These are phyloP conservation scores for Diversispora epigaea DNA, from an alignment of 192 early-diverging fungal genomes.

Conservation along the genomic window DNA sequence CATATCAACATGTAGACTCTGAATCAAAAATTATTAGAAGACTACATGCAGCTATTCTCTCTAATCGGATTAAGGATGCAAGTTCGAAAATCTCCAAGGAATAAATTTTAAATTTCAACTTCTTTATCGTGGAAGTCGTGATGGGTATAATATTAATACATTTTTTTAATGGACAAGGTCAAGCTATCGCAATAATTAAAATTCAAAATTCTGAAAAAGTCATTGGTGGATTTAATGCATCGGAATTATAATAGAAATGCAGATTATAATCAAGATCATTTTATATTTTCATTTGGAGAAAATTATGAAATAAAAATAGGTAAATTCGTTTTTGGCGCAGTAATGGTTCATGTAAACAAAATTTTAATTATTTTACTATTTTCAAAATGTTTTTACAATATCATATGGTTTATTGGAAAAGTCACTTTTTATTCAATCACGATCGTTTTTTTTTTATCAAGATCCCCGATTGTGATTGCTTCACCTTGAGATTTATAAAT, in stretches of 20 bases:
- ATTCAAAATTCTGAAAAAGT: neutral
- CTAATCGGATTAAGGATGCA: neutral
- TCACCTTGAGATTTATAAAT: too few species aligned
- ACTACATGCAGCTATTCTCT: neutral
- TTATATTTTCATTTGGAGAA: too few species aligned
- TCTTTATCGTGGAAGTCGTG: constrained; percentile 8
- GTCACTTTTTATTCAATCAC: too few species aligned
- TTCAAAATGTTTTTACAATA: too few species aligned
- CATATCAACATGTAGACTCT: too few species aligned
- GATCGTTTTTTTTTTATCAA: too few species aligned
- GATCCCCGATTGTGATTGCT: too few species aligned
- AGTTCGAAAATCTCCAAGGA: neutral
- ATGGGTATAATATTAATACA: neutral
- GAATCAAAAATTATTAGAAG: too few species aligned
- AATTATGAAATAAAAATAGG: too few species aligned
- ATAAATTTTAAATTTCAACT: neutral
- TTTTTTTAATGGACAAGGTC: neutral
- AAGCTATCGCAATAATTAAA: neutral
- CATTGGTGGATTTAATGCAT: neutral
- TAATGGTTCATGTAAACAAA: neutral
- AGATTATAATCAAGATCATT: neutral
- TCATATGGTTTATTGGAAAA: too few species aligned
- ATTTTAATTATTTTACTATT: neutral
- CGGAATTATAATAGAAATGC: neutral
- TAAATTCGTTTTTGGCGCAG: neutral